phyloP scores from a whole-genome alignment of 2,329 filamentous ascomycete genomes.

The Balansia obtecta region DNA sequence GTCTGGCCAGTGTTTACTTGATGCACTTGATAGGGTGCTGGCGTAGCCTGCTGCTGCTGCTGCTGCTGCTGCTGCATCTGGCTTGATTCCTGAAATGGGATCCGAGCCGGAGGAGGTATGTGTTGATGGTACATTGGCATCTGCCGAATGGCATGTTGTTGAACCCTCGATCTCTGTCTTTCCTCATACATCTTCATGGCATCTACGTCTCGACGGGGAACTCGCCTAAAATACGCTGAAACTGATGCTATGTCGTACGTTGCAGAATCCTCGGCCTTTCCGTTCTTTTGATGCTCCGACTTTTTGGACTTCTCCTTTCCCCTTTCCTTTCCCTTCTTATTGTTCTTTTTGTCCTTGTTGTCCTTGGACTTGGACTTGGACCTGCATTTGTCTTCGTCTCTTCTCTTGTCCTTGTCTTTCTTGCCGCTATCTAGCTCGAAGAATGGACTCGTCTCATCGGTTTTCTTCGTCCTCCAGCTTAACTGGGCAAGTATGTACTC shows the following conservation, averaged over 20 bases:
- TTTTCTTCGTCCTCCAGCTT: conserved; percentile 23
- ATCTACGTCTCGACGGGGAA: conserved; percentile 20
- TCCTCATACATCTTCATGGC: conserved; percentile 16
- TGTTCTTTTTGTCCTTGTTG: too few relatives aligned
- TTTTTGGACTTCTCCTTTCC: conserved; percentile 7
- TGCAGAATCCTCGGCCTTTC: conserved; percentile 16
- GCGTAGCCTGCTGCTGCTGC: neutral
- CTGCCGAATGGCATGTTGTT: neutral
- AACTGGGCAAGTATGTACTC: conserved; percentile 31
- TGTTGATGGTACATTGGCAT: neutral
- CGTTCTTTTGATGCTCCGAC: conserved; percentile 11
- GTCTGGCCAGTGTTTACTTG: neutral
- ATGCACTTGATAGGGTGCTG: neutral
- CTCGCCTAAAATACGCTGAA: conserved; percentile 33
- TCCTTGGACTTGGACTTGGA: conserved; percentile 5
- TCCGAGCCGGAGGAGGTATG: neutral
- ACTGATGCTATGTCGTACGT: conserved; percentile 27
- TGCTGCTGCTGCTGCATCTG: neutral
- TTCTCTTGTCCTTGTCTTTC: conserved; percentile 5
- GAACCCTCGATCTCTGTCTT: conserved; percentile 6
- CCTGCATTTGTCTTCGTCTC: conserved; percentile 9
- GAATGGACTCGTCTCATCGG: conserved; percentile 10
- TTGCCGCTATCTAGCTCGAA: neutral
- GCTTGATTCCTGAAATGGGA: neutral
- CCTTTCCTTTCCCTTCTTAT: conserved; percentile 9